Evolutionary conservation across 192 early-diverging fungal genomes (phyloP).

Genomic region (Podochytrium sp.): DNA sequence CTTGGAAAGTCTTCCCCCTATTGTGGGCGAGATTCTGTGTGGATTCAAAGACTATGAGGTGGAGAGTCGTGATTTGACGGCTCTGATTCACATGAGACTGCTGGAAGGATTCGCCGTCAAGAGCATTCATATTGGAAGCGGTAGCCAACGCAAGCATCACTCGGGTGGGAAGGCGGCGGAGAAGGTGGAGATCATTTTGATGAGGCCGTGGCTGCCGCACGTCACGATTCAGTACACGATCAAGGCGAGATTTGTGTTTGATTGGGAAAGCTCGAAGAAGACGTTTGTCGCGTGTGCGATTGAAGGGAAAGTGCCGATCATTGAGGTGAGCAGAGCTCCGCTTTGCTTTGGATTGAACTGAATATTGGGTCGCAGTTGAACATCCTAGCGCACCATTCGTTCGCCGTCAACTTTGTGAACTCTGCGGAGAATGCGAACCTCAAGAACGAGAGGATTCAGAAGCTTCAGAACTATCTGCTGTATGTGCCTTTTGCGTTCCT

Average conservation of each 20-base stretch:
- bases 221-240: constrained; percentile 59
- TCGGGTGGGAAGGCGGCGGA: not conserved
- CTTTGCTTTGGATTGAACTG: too few species aligned
- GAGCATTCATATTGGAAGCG: constrained; percentile 30
- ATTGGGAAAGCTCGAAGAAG: not conserved
- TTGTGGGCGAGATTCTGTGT: constrained; percentile 54
- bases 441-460: constrained; percentile 39
- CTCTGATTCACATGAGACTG: constrained; percentile 42
- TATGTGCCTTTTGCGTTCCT: constrained; percentile 1
- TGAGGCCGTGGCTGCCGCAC: constrained; percentile 47
- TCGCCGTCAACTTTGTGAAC: constrained; percentile 55
- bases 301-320: constrained; percentile 34
- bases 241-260: constrained; percentile 39
- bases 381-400: constrained; percentile 52
- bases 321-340: too few species aligned
- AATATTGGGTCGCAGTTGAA: too few species aligned
- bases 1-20: constrained; percentile 40
- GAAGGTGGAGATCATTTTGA: constrained; percentile 52
- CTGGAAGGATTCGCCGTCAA: constrained; percentile 52
- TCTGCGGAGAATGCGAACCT: constrained; percentile 41
- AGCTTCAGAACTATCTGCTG: constrained; percentile 43
- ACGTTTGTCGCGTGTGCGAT: constrained; percentile 1
- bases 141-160: not conserved
- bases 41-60: constrained; percentile 47
- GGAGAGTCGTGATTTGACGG: constrained; percentile 12